Conservation (phyloP, 306 rosid genomes). For the Rosa chinensis region DNA sequence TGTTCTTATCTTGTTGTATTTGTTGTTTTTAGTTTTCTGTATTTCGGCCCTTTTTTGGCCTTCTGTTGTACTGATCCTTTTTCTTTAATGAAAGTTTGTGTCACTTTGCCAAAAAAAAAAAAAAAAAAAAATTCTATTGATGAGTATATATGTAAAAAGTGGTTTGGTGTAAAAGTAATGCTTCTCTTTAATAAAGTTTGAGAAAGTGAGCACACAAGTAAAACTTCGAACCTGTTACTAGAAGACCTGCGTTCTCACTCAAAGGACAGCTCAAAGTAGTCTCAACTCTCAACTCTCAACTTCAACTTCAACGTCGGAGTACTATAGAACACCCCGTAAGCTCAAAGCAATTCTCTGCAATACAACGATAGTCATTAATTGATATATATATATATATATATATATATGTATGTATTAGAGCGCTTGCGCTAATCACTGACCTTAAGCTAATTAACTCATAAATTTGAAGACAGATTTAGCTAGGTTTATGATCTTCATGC, state of each 20-base stretch:
- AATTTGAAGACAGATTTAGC: neutral
- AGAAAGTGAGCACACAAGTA: neutral
- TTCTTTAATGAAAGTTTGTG: no score
- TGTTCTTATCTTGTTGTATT: no score
- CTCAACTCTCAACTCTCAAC: no score
- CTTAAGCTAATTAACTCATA: no score
- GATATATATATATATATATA: no score
- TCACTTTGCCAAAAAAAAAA: no score
- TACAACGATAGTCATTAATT: neutral
- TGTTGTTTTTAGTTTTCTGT: no score
- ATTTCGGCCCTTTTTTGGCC: no score
- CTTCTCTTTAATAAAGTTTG: neutral
- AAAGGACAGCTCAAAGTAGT: neutral
- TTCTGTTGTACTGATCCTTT: no score
- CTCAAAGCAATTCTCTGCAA: neutral
- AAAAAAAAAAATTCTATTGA: neutral
- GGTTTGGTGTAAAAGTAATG: neutral
- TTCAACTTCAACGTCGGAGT: neutral
- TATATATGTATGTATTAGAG: neutral
- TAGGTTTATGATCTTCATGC: neutral
- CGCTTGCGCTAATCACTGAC: neutral
- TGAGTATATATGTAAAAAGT: neutral
- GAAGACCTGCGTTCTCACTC: neutral
- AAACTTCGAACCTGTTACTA: neutral
- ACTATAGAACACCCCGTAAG: neutral